Conservation (phyloP, 1,139 yeast genomes). For the Geotrichum klebahnii region DNA sequence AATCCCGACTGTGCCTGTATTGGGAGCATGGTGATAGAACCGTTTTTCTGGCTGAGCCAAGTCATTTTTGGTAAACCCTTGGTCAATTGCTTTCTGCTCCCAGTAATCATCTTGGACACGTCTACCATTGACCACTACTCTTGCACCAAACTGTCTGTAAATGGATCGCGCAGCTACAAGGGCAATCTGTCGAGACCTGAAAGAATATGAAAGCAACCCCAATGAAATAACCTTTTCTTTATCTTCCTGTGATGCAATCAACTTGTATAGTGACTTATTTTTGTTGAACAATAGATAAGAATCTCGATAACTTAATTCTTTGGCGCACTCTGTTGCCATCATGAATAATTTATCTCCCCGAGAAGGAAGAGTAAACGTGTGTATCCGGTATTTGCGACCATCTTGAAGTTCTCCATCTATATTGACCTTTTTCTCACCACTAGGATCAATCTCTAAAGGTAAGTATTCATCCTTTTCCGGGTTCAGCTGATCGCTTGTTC, state of each 20-base stretch:
- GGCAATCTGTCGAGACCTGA: conserved; percentile 62
- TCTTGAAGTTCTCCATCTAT: conserved; percentile 53
- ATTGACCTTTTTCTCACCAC: conserved; percentile 55
- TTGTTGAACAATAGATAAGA: conserved; percentile 62
- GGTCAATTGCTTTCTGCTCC: conserved; percentile 61
- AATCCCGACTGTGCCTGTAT: conserved; percentile 19
- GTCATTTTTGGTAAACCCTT: conserved; percentile 50
- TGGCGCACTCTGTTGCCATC: conserved; percentile 68
- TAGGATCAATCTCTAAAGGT: conserved; percentile 44
- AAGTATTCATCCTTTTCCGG: conserved; percentile 40
- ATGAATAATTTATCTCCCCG: conserved; percentile 52
- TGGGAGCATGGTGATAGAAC: conserved; percentile 26
- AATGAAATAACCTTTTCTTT: conserved; percentile 55
- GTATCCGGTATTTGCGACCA: conserved; percentile 54
- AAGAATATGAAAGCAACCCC: conserved; percentile 57
- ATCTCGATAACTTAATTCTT: conserved; percentile 60
- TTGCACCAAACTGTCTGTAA: conserved; percentile 69
- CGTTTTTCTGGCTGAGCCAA: conserved; percentile 40
- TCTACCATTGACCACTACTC: conserved; percentile 56
- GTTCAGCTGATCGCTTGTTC: conserved; percentile 24
- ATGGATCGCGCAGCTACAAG: conserved; percentile 61
- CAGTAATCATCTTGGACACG: conserved; percentile 75
- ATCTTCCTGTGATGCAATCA: conserved; percentile 56
- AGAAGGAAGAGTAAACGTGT: conserved; percentile 55
- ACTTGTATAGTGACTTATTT: conserved; percentile 53